These are phyloP conservation scores for Phlebiopsis gigantea DNA, from an alignment of 768 basidiomycete species.

Conservation along the genomic window DNA sequence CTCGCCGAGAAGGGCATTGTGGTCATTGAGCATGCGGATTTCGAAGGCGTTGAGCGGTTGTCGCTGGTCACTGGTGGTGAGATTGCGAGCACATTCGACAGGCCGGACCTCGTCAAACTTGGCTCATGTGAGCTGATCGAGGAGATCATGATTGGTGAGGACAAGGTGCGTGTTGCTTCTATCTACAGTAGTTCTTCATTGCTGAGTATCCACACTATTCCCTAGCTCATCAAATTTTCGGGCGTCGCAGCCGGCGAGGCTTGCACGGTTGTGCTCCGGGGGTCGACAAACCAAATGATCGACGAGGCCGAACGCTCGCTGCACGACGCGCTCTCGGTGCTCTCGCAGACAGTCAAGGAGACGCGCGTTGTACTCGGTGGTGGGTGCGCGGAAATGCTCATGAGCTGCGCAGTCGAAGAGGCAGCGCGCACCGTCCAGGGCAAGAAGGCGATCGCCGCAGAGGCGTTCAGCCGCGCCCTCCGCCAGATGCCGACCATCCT, in stretches of 20 bases:
- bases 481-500: slow-evolving; percentile 95
- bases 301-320: slow-evolving; percentile 98
- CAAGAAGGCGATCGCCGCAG: slow-evolving; percentile 93
- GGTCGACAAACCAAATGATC: slow-evolving; percentile 98
- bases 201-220: not conserved
- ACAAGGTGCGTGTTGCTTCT: slow-evolving; percentile 64
- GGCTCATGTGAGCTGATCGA: slow-evolving; percentile 94
- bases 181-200: not conserved
- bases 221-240: slow-evolving; percentile 96
- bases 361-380: slow-evolving; percentile 92
- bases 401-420: slow-evolving; percentile 93
- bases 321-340: slow-evolving; percentile 94
- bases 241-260: slow-evolving; percentile 97
- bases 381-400: slow-evolving; percentile 97
- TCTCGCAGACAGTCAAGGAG: slow-evolving; percentile 97
- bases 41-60: slow-evolving; percentile 95
- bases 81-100: slow-evolving; percentile 92
- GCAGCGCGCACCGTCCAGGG: slow-evolving; percentile 79
- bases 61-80: slow-evolving; percentile 97
- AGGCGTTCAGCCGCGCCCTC: slow-evolving; percentile 85
- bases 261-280: slow-evolving; percentile 95
- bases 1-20: slow-evolving; percentile 94
- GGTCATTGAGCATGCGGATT: slow-evolving; percentile 97
- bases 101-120: slow-evolving; percentile 87
- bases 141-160: slow-evolving; percentile 99